Evolutionary conservation across 2,329 filamentous ascomycete genomes (phyloP), one percentile per base, ranked within the genome.

Genomic region (Cordyceps javanica): DNA sequence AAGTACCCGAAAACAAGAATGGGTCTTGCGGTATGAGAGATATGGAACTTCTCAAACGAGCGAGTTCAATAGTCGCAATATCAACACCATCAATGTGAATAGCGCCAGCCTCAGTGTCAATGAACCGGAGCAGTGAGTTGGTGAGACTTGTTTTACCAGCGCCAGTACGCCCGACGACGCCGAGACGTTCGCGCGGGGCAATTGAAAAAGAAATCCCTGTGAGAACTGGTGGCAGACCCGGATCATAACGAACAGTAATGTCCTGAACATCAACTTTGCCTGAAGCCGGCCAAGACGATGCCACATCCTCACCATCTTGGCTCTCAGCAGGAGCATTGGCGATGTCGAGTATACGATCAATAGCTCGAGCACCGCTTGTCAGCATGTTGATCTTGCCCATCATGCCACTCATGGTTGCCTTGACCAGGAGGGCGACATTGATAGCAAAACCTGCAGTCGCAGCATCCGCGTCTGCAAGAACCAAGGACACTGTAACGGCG

Each of bases 21-120:
- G 59, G 59, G 44, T 60, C 59, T 42, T 60, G 59, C 6, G 59
- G 52, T 16, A 60, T 59, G 32, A 60, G 16, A 11, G 41, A 39
- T 4, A 60, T 50, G 6, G 30, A 41, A 3, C n/a, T 21, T 7
- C 59, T 46, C 23, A 60, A 48, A 11, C 25, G 19, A 9, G 19
- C 19, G 16, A 49, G 52, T 13, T 52, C 59, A 32, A 57, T 8
- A 5, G 21, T n/a, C 3, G 56, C 32, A 10, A 49, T 57, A 38
- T 59, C 52, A 5, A 54, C n/a, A 3, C 52, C 48, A 25, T 60
- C 59, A 8, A 59, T 50, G n/a, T n/a, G 8, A 23, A 60, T 57
- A 1, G 21, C 25, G 7, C 59, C 59, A 11, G 30, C 16, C 2
- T 30, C 25, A 7, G 44, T 19, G 13, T 56, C 45, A 28, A 60